Conservation (phyloP, 805 yeast species). For the Candida dajiaensis region DNA sequence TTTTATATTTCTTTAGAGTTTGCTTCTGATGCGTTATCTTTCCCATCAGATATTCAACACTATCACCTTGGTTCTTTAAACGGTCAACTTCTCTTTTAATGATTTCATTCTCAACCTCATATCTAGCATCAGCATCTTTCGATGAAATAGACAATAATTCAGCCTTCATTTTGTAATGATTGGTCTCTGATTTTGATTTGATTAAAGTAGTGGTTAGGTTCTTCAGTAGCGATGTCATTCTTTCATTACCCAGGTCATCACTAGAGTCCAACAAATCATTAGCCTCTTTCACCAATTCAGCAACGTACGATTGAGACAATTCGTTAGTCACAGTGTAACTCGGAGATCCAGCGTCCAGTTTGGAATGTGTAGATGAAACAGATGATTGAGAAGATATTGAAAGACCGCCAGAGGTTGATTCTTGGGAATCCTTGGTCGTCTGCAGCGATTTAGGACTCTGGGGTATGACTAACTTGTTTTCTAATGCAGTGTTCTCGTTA, state of each 20-base stretch:
- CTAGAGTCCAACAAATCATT: background rate
- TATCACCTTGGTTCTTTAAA: slow-evolving; percentile 27
- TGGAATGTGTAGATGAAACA: background rate
- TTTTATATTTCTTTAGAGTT: slow-evolving; percentile 39
- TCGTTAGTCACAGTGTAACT: background rate
- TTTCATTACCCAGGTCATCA: slow-evolving; percentile 1
- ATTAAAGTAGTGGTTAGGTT: slow-evolving; percentile 19
- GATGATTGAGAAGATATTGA: slow-evolving; percentile 12
- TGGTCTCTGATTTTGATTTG: slow-evolving; percentile 25
- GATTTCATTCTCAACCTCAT: slow-evolving; percentile 41
- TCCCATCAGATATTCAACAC: slow-evolving; percentile 29
- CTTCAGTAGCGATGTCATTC: slow-evolving; percentile 6
- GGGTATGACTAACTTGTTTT: background rate
- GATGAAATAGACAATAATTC: slow-evolving; percentile 37
- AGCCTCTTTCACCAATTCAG: slow-evolving; percentile 2
- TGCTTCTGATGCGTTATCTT: slow-evolving; percentile 36
- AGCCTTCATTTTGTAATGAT: slow-evolving; percentile 30
- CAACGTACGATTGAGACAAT: slow-evolving; percentile 2
- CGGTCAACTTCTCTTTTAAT: slow-evolving; percentile 41
- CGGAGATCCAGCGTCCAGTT: background rate
- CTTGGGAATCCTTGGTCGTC: background rate
- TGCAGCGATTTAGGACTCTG: slow-evolving; percentile 8
- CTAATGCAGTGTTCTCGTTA: background rate
- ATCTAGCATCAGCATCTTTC: slow-evolving; percentile 38
- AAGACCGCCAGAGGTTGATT: background rate